phyloP scores from a whole-genome alignment of 148 eudicot genomes.

The Rhododendron simsii region DNA sequence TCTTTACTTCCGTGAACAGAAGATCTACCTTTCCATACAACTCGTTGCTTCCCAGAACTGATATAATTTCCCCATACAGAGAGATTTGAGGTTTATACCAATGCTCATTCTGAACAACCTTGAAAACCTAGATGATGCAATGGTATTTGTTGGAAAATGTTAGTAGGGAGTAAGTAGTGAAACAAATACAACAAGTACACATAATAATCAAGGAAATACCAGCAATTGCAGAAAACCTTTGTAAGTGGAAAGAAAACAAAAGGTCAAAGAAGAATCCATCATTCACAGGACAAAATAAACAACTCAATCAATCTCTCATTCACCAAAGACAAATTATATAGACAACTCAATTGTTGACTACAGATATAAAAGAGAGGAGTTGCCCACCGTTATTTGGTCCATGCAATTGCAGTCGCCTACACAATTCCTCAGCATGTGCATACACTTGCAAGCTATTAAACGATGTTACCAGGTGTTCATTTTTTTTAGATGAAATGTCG shows the following conservation, averaged over 20 bases:
- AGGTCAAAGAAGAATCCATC: background rate
- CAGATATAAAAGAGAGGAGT: background rate
- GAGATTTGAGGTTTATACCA: slow-evolving; percentile 54
- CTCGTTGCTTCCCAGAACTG: slow-evolving; percentile 45
- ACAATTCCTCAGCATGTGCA: background rate
- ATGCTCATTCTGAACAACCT: slow-evolving; percentile 43
- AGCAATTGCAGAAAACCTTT: background rate
- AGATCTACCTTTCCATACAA: slow-evolving; percentile 32
- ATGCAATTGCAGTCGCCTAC: background rate
- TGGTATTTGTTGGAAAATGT: background rate
- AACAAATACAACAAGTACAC: background rate
- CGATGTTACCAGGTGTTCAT: background rate
- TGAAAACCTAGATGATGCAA: slow-evolving; percentile 42
- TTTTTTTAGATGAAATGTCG: background rate
- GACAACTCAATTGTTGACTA: background rate
- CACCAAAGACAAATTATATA: background rate
- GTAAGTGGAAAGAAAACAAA: background rate
- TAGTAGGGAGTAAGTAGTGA: background rate
- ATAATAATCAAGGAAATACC: background rate
- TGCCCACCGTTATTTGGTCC: background rate
- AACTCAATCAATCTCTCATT: background rate
- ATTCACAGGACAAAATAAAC: background rate
- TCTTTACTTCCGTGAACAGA: slow-evolving; percentile 32
- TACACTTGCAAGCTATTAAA: background rate
- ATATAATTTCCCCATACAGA: slow-evolving; percentile 43